A percentile compares a stretch with the other conserved stretches of the same genome.
phyloP scores from a whole-genome alignment of 495 filamentous ascomycete genomes.

The Chaetomium fimeti region DNA sequence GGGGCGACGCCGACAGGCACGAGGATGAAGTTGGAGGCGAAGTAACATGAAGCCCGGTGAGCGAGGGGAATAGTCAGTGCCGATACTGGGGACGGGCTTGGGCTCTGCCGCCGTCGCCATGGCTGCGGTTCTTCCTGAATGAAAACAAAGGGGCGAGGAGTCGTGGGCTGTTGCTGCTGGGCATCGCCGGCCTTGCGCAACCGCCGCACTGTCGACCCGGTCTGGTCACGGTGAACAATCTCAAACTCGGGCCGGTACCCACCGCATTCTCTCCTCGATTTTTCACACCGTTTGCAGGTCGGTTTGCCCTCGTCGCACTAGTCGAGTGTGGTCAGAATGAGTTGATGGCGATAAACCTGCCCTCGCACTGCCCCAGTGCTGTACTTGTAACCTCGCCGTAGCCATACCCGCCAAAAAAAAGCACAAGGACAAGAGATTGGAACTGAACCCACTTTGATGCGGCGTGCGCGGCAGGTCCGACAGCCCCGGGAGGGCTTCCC shows the following conservation, averaged over 20 bases:
- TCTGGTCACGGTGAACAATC: slow-evolving; percentile 65
- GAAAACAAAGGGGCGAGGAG: slow-evolving; percentile 12
- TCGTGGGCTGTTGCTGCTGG: not conserved
- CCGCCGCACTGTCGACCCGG: slow-evolving; percentile 54
- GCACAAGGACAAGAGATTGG: not conserved
- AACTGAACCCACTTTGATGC: slow-evolving; percentile 61
- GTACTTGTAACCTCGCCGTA: too few species aligned
- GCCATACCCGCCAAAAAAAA: not conserved
- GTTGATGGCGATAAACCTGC: not conserved
- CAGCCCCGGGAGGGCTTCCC: slow-evolving; percentile 71
- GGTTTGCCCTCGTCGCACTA: slow-evolving; percentile 69
- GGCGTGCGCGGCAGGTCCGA: slow-evolving; percentile 64
- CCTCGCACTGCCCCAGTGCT: too few species aligned
- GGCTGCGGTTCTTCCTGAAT: slow-evolving; percentile 18
- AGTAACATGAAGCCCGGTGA: slow-evolving; percentile 53
- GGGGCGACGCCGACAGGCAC: slow-evolving; percentile 42
- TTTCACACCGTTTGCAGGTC: slow-evolving; percentile 64
- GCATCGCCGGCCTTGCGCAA: slow-evolving; percentile 27
- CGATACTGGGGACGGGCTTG: slow-evolving; percentile 19
- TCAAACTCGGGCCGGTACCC: slow-evolving; percentile 68
- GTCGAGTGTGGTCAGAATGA: not conserved
- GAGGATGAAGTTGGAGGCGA: slow-evolving; percentile 56
- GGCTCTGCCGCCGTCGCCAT: slow-evolving; percentile 12
- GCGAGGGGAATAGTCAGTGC: slow-evolving; percentile 39
- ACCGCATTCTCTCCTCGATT: slow-evolving; percentile 63